A percentile compares a stretch with the other conserved stretches of the same genome.
phyloP scores from a whole-genome alignment of 768 basidiomycete genomes.

The Xerocomus potaroensis region DNA sequence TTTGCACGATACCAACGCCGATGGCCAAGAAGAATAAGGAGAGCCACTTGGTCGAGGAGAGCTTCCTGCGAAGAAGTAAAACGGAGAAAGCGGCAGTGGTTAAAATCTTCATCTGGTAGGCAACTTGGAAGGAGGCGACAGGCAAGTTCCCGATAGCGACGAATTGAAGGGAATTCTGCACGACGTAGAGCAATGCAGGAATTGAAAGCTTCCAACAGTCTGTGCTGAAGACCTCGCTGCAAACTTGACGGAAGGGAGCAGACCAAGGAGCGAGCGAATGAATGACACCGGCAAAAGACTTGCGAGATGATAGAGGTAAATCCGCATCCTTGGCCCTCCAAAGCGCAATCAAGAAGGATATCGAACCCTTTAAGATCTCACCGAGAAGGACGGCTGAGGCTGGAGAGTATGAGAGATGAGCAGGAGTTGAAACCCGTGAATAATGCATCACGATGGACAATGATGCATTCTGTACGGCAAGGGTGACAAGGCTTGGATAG shows the following conservation, averaged over 20 bases:
- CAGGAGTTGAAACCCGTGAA: slow-evolving; percentile 84
- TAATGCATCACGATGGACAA: slow-evolving; percentile 98
- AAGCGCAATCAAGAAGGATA: slow-evolving; percentile 88
- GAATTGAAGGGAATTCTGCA: slow-evolving; percentile 97
- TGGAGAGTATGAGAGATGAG: slow-evolving; percentile 82
- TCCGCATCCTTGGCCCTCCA: slow-evolving; percentile 44
- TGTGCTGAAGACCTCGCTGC: slow-evolving; percentile 73
- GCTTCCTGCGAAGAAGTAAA: slow-evolving; percentile 67
- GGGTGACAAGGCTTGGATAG: slow-evolving; percentile 61
- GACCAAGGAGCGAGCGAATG: slow-evolving; percentile 43
- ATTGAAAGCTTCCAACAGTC: slow-evolving; percentile 99
- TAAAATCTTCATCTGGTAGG: slow-evolving; percentile 98
- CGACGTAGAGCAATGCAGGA: slow-evolving; percentile 89
- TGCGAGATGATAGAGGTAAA: slow-evolving; percentile 38
- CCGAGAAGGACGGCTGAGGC: slow-evolving; percentile 92
- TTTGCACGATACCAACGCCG: slow-evolving; percentile 93
- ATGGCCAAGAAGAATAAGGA: slow-evolving; percentile 84
- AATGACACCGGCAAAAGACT: slow-evolving; percentile 35
- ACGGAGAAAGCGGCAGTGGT: slow-evolving; percentile 95
- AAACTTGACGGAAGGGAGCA: slow-evolving; percentile 51
- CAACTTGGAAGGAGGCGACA: slow-evolving; percentile 96
- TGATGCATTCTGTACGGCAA: slow-evolving; percentile 92
- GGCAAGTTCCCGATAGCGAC: slow-evolving; percentile 94
- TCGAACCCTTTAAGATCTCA: slow-evolving; percentile 89
- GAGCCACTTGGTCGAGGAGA: slow-evolving; percentile 78